Conservation (phyloP, 176 grass and related monocot genomes). For the Melocanna baccifera region DNA sequence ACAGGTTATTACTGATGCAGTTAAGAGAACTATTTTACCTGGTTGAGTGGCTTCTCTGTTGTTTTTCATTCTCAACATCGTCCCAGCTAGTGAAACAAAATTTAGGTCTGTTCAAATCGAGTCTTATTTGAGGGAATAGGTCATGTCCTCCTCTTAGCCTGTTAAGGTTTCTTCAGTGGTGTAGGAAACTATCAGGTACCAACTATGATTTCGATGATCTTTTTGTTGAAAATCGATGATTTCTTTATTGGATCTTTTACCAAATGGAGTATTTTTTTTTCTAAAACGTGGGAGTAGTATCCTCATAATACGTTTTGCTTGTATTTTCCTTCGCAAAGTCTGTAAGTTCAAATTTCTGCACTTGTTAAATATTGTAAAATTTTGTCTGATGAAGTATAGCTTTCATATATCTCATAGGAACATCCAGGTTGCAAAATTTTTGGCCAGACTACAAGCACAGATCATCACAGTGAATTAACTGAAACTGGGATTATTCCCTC, state of each 20-base stretch:
- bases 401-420: slow-evolving; percentile 50
- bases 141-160: background rate
- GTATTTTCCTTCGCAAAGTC: background rate
- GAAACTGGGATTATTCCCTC: slow-evolving; percentile 63
- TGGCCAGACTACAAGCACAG: slow-evolving; percentile 72
- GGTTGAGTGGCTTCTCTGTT: background rate
- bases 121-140: background rate
- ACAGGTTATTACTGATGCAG: slow-evolving; percentile 36
- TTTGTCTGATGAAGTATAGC: background rate
- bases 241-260: background rate
- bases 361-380: background rate
- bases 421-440: slow-evolving; percentile 61
- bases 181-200: background rate
- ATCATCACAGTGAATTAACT: slow-evolving; percentile 75
- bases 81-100: background rate
- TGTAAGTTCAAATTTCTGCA: background rate
- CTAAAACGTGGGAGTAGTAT: background rate
- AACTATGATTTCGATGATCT: background rate
- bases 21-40: background rate
- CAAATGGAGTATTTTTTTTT: background rate
- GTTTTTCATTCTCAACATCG: background rate
- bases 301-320: background rate
- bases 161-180: background rate
- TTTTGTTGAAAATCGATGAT: background rate
- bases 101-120: background rate